Base-by-base conservation (phyloP, 78 protist genomes). In the Dictyostelium intermedium region DNA sequence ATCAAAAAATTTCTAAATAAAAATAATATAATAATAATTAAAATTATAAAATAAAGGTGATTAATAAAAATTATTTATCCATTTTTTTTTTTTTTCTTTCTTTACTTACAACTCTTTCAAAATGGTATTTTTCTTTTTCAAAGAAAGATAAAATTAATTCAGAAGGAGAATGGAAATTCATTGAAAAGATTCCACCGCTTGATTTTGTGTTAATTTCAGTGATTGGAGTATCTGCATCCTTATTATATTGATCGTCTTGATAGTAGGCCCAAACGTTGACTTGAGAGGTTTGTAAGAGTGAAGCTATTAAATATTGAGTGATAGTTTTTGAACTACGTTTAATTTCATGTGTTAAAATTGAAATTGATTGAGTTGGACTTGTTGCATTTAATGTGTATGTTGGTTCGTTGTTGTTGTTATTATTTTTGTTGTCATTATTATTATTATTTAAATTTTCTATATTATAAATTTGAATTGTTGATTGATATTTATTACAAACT, bases 1-100 rank as follows among this genome's bases (percentile, higher is more conserved):
- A 41, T 77, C 82, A 77, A 41, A 77, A 41, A 77, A 77, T 77
- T 35, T 77, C 82, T 77, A 43, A n/a, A 77, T 27, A 73, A 27
- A 5, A 32, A 6, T 14, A 32, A 18, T 13, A 73, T 35, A 32
- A 30, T 2, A 14, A 25, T 72, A 34, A 72, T 25, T 25, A 7
- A 35, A 20, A n/a, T n/a, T n/a, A 35, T 7, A 25, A 11, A n/a
- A 69, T 69, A 30, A 1, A 14, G 8, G 78, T 37, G 41, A 74
- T 74, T 74, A 74, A 23, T 66, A 63, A 63, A 63, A 63, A 0
- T 56, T 1, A 18, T 25, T 10, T 0, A 9, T 63, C 25, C 25
- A 25, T 2, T 63, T 56, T 20, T 23, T 2, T 63, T 56, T 13
- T 56, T 56, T 53, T 53, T 53, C 18, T 53, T 53, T 63, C 9